Conservation (phyloP, 1,139 yeast species). For the Kodamaea fungicola region DNA sequence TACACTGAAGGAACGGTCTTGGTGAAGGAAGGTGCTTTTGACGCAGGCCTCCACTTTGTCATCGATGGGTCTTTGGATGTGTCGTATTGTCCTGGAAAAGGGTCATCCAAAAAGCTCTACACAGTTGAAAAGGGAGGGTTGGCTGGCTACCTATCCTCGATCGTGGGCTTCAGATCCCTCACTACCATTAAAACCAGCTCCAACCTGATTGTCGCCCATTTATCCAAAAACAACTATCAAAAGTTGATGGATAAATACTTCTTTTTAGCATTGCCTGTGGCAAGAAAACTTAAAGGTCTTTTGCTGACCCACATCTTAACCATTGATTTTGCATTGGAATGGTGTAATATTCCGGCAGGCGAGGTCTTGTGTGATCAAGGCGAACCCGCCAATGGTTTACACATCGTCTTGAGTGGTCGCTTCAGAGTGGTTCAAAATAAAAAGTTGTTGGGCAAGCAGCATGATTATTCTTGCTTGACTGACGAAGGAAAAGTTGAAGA, state of each 20-base stretch:
- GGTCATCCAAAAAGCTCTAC: conserved; percentile 34
- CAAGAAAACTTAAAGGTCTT: conserved; percentile 64
- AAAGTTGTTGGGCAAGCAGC: conserved; percentile 2
- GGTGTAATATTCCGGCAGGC: conserved; percentile 91
- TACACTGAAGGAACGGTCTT: conserved; percentile 54
- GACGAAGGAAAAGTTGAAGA: conserved; percentile 5
- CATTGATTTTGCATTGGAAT: conserved; percentile 88
- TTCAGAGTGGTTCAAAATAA: conserved; percentile 53
- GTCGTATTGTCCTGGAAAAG: conserved; percentile 23
- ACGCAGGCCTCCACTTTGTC: conserved; percentile 76
- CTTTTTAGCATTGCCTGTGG: conserved; percentile 70
- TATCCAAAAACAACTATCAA: conserved; percentile 63
- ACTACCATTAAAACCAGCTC: conserved; percentile 60
- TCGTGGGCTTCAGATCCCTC: conserved; percentile 77
- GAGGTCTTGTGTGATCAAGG: conserved; percentile 77
- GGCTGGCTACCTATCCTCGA: conserved; percentile 81
- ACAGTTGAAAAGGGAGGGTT: conserved; percentile 74
- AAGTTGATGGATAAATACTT: conserved; percentile 72
- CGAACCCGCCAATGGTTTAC: conserved; percentile 88
- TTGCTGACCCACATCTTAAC: conserved; percentile 66
- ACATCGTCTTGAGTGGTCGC: conserved; percentile 86
- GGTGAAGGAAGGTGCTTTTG: conserved; percentile 60
- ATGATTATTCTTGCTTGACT: conserved; percentile 2
- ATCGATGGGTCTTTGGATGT: conserved; percentile 76
- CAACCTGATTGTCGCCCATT: conserved; percentile 66